Evolutionary conservation across 495 filamentous ascomycete species (phyloP).

Genomic region (Daldinia concentrica): DNA sequence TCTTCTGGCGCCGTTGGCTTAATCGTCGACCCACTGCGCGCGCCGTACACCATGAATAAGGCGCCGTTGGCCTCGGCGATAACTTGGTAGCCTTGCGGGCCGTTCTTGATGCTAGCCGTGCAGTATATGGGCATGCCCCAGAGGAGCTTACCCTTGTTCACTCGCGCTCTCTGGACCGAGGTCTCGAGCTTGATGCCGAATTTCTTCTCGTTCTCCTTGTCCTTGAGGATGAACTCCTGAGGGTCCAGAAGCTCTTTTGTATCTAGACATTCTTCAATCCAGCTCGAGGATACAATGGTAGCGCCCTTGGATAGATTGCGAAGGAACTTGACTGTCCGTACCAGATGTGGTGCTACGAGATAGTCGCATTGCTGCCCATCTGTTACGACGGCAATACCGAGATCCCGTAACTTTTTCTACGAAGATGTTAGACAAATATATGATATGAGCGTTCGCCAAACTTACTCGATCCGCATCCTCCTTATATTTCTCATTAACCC

Average conservation of each 20-base stretch:
- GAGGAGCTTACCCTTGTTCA: constrained; percentile 79
- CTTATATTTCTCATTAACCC: constrained; percentile 70
- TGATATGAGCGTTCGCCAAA: constrained; percentile 13
- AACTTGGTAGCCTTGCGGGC: constrained; percentile 79
- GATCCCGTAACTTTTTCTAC: constrained; percentile 80
- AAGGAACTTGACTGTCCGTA: constrained; percentile 93
- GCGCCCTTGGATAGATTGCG: constrained; percentile 81
- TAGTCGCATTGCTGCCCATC: constrained; percentile 81
- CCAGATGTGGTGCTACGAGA: constrained; percentile 84
- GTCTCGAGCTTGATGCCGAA: constrained; percentile 73
- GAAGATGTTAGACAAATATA: constrained; percentile 39
- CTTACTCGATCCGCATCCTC: constrained; percentile 84
- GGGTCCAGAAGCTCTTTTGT: constrained; percentile 62
- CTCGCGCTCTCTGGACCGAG: constrained; percentile 71
- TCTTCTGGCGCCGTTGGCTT: constrained; percentile 65
- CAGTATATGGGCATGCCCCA: constrained; percentile 79
- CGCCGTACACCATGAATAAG: constrained; percentile 78
- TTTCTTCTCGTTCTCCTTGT: constrained; percentile 73
- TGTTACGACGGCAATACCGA: constrained; percentile 83
- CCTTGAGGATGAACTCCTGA: constrained; percentile 70
- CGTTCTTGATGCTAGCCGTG: constrained; percentile 77
- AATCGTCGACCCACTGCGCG: constrained; percentile 68
- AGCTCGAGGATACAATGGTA: constrained; percentile 76
- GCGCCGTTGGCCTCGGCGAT: constrained; percentile 93
- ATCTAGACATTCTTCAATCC: constrained; percentile 78